phyloP scores from a whole-genome alignment of 2,329 filamentous ascomycete genomes.

The Cladosporium sphaerospermum region DNA sequence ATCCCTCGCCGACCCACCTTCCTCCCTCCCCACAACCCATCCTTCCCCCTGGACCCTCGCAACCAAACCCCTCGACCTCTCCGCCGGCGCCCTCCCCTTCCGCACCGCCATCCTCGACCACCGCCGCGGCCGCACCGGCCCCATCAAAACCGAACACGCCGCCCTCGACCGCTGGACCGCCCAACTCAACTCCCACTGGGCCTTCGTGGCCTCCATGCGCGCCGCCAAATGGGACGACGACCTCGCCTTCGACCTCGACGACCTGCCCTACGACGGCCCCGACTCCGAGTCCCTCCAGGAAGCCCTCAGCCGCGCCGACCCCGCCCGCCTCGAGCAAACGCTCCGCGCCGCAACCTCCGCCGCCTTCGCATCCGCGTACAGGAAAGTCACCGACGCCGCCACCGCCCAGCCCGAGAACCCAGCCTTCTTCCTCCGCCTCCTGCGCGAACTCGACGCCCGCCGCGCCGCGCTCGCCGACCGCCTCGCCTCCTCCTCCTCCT shows the following conservation, averaged over 20 bases:
- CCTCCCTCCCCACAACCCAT: not conserved
- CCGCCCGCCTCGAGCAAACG: constrained; percentile 46
- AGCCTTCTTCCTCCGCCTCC: constrained; percentile 61
- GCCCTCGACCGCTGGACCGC: constrained; percentile 67
- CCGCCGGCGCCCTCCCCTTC: constrained; percentile 46
- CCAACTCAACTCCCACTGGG: constrained; percentile 62
- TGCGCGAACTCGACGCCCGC: constrained; percentile 66
- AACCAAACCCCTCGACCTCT: constrained; percentile 20
- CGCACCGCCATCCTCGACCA: constrained; percentile 63
- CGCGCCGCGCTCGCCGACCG: constrained; percentile 42
- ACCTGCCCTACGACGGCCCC: constrained; percentile 63
- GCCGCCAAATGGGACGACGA: constrained; percentile 71
- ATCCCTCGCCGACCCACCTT: not conserved
- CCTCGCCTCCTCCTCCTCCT: constrained; percentile 14
- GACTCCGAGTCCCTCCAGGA: constrained; percentile 52
- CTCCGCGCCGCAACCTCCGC: constrained; percentile 16
- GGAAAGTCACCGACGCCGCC: constrained; percentile 10
- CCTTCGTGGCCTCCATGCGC: constrained; percentile 58
- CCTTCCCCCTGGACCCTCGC: constrained; percentile 24
- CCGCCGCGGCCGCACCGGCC: constrained; percentile 64
- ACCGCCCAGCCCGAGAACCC: constrained; percentile 8
- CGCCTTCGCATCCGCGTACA: constrained; percentile 17
- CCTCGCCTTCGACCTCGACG: constrained; percentile 57
- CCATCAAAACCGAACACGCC: constrained; percentile 55
- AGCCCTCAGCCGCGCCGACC: constrained; percentile 66